phyloP scores from a whole-genome alignment of 306 rosid species.

The Amphicarpaea edgeworthii region DNA sequence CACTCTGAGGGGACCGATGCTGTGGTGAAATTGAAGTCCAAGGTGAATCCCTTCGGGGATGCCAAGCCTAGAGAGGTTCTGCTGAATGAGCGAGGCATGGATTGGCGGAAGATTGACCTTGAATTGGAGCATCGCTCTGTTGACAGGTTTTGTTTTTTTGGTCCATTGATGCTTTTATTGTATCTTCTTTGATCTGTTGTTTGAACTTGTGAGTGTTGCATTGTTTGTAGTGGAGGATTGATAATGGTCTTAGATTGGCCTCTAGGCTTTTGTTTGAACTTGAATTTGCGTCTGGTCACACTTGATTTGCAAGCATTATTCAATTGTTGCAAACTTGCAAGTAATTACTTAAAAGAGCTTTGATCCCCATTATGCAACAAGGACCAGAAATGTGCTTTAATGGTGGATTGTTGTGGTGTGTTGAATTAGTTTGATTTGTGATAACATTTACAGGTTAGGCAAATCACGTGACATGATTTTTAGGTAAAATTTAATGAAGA shows the following conservation, averaged over 20 bases:
- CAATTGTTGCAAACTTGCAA: background rate
- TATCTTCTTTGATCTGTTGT: constrained; percentile 11
- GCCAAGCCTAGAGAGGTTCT: constrained; percentile 96
- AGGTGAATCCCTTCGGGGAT: constrained; percentile 94
- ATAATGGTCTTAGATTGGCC: background rate
- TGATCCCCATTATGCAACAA: background rate
- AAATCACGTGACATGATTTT: background rate
- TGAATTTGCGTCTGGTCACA: background rate
- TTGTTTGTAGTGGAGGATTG: background rate
- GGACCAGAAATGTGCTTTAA: background rate
- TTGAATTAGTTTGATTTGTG: constrained; percentile 21
- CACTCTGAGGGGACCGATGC: constrained; percentile 79
- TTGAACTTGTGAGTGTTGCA: background rate
- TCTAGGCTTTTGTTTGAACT: background rate
- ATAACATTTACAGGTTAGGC: constrained; percentile 11
- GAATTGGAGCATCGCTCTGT: constrained; percentile 82
- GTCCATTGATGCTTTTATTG: background rate
- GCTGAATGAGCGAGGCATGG: constrained; percentile 83
- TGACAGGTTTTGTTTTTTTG: constrained; percentile 67
- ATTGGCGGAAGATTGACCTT: constrained; percentile 94
- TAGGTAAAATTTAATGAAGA: background rate
- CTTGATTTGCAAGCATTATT: background rate
- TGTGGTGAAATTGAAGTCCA: constrained; percentile 67
- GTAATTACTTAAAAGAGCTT: background rate
- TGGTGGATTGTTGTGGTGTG: constrained; percentile 15